These are phyloP conservation scores for Rhododendron simsii DNA, from an alignment of 148 eudicot species.

Conservation along the genomic window DNA sequence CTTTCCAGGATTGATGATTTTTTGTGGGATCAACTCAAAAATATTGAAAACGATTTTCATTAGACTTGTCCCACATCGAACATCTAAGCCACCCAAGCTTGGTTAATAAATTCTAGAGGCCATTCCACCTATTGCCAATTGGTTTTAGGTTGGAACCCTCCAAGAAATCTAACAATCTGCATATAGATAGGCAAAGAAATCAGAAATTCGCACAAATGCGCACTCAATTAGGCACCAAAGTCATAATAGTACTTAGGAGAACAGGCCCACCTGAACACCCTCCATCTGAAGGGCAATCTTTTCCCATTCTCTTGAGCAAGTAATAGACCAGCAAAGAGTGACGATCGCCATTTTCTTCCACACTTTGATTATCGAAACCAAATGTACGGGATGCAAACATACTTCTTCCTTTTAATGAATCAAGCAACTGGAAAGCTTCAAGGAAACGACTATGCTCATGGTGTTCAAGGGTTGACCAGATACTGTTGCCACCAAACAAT, in stretches of 20 bases:
- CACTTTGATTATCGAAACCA: conserved; percentile 21
- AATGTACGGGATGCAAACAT: conserved; percentile 43
- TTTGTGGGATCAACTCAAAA: conserved; percentile 44
- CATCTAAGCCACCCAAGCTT: no score
- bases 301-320: conserved; percentile 73
- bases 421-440: conserved; percentile 70
- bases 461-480: conserved; percentile 47
- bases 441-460: conserved; percentile 50
- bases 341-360: conserved; percentile 15
- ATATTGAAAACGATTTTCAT: conserved; percentile 54
- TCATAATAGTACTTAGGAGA: background rate
- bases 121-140: no score
- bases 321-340: conserved; percentile 49
- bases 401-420: conserved; percentile 51
- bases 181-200: background rate
- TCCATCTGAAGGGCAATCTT: conserved; percentile 59
- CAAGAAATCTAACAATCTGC: no score
- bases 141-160: no score
- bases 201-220: background rate
- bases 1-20: conserved; percentile 18
- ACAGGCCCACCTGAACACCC: conserved; percentile 49
- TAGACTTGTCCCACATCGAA: no score
- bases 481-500: conserved; percentile 27
- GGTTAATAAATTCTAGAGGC: no score
- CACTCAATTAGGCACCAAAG: background rate